phyloP scores from a whole-genome alignment of 805 yeast species.

The Saturnispora gosingensis region DNA sequence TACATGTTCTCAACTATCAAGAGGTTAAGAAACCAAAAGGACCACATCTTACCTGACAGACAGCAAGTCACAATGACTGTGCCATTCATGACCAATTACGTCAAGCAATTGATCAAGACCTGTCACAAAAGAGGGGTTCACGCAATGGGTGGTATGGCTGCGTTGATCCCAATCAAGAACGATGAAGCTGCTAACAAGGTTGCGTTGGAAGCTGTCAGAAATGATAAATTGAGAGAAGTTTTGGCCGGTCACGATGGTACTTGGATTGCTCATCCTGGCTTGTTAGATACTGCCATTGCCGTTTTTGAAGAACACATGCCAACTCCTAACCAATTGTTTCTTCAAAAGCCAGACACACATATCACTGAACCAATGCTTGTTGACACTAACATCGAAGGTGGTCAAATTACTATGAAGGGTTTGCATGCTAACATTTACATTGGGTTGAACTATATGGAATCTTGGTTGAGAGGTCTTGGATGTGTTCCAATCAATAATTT shows the following conservation, averaged over 20 bases:
- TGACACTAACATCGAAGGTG: conserved; percentile 55
- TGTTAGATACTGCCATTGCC: conserved; percentile 61
- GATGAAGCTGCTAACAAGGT: conserved; percentile 52
- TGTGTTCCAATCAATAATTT: conserved; percentile 79
- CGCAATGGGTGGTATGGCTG: conserved; percentile 91
- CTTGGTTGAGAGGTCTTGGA: conserved; percentile 77
- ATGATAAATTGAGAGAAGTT: conserved; percentile 71
- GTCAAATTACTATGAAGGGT: conserved; percentile 60
- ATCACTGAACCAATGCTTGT: conserved; percentile 50
- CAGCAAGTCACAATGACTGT: conserved; percentile 72
- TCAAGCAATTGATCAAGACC: conserved; percentile 58
- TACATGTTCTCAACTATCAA: conserved; percentile 76
- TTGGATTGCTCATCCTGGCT: conserved; percentile 85
- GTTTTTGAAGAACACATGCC: conserved; percentile 72
- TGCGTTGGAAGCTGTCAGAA: conserved; percentile 65
- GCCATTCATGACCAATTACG: conserved; percentile 75
- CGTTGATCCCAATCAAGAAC: conserved; percentile 71
- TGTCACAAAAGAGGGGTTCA: conserved; percentile 76
- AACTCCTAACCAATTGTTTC: conserved; percentile 66
- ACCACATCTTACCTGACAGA: conserved; percentile 68
- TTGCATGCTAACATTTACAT: conserved; percentile 63
- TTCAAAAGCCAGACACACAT: conserved; percentile 31
- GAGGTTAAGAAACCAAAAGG: conserved; percentile 58
- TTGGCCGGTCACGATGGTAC: conserved; percentile 79
- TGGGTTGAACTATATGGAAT: conserved; percentile 75